Base-by-base conservation (phyloP, 805 yeast species). In the Kuraishia ogatae region DNA sequence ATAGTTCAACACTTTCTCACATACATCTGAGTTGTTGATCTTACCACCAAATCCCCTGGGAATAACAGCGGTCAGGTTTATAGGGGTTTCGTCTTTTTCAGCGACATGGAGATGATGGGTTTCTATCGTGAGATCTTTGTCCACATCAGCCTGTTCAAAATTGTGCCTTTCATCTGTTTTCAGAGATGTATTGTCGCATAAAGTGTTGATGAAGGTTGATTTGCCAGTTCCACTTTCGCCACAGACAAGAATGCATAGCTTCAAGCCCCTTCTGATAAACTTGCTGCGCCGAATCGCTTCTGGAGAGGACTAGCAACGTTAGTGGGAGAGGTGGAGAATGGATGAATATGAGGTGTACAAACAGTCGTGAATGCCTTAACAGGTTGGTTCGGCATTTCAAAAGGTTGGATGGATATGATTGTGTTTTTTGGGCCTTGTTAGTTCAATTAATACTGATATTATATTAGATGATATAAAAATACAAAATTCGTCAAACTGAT, bases 171-270 rank as follows among this genome's bases (percentile, higher is more conserved):
- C 60, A 66, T 70, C 69, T 62, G 74, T 51, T 71, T 74, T 64
- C 65, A 77, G 79, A 61, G 69, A 61, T 64, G 71, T 70, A 58
- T 71, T 64, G 70, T 86, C 85, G 64, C 90, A 87, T 59, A 92
- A 74, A 13, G 94, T 83, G 73, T 92, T 89, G 61, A 91, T 71
- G 61, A 91, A 89, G 0, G 92, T 83, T 2, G 90, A 78, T 68
- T 89, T 89, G 1, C 91, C 89, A 46, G 89, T 75, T 15, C 97
- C 97, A 54, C 87, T 79, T 68, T 87, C 94, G 60, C 96, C 96
- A 51, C 87, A 85, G 39, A 86, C 86, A 87, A 87, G 83, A 61
- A 85, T 57, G 47, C 29, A 26, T 6, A 54, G 24, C 5, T 29
- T 46, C 47, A 79, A 72, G 43, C 80, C 75, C 60, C 78, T 75